phyloP scores from a whole-genome alignment of 345 rosid genomes.

The Eutrema japonicum region DNA sequence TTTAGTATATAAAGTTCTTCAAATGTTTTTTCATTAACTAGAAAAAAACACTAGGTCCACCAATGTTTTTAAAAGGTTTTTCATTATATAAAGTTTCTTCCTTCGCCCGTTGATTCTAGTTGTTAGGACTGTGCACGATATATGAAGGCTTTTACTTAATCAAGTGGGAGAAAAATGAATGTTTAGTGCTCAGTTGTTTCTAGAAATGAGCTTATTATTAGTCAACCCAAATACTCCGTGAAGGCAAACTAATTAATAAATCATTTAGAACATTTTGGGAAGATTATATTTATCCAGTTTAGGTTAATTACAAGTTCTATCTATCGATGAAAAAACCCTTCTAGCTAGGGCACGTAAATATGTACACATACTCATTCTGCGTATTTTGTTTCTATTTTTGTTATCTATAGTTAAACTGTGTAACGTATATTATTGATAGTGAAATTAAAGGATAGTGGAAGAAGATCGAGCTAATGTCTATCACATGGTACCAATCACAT shows the following conservation, averaged over 20 bases:
- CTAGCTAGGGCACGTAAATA: neutral
- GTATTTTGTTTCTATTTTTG: neutral
- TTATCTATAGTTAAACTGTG: neutral
- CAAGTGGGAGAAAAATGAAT: slow-evolving; percentile 28
- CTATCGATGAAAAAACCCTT: neutral
- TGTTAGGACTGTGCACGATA: slow-evolving; percentile 36
- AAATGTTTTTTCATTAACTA: neutral
- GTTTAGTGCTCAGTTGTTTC: slow-evolving; percentile 36
- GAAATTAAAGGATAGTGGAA: neutral
- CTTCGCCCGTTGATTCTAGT: slow-evolving; percentile 28
- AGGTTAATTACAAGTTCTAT: neutral
- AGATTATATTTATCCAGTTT: neutral
- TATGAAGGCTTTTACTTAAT: slow-evolving; percentile 26
- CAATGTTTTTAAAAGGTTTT: neutral
- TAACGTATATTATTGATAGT: neutral
- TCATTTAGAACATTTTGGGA: neutral
- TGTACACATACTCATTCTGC: neutral
- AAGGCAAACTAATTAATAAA: slow-evolving; percentile 15
- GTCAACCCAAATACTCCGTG: slow-evolving; percentile 10
- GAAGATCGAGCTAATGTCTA: neutral
- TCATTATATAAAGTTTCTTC: neutral
- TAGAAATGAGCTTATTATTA: slow-evolving; percentile 23
- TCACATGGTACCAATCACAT: slow-evolving; percentile 5
- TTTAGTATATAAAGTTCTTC: neutral
- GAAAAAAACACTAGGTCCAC: neutral